phyloP scores from a whole-genome alignment of 148 eudicot genomes.

The Gaultheria prostrata region DNA sequence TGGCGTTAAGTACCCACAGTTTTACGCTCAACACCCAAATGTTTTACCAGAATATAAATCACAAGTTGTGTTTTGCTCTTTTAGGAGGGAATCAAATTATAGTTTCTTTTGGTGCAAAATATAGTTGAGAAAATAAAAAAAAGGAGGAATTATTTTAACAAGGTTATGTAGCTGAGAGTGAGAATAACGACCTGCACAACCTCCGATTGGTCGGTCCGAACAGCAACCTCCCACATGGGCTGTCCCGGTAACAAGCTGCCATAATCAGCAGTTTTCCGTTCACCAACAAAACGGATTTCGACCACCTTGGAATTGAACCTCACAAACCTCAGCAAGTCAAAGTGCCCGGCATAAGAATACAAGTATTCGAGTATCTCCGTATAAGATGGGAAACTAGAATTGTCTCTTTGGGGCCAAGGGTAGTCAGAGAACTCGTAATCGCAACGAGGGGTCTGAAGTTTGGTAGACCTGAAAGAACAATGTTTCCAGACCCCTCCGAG shows the following conservation, averaged over 20 bases:
- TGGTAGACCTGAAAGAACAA: constrained; percentile 59
- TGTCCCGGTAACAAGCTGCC: constrained; percentile 37
- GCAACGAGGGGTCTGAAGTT: constrained; percentile 91
- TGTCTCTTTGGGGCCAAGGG: constrained; percentile 78
- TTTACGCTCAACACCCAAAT: too few relatives aligned
- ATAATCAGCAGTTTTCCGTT: not conserved
- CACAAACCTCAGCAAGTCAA: constrained; percentile 64
- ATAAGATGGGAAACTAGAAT: constrained; percentile 56
- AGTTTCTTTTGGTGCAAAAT: too few relatives aligned
- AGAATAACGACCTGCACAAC: constrained; percentile 40
- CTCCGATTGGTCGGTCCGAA: constrained; percentile 38
- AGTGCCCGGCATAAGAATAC: constrained; percentile 59
- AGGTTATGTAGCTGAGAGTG: not conserved
- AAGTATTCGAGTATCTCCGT: constrained; percentile 65
- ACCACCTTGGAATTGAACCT: constrained; percentile 82
- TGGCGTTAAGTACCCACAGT: too few relatives aligned
- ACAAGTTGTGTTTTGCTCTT: not conserved
- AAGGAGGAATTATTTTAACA: too few relatives aligned
- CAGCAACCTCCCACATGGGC: constrained; percentile 78
- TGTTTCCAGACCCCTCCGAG: constrained; percentile 92
- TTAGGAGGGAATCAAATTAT: not conserved
- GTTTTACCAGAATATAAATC: too few relatives aligned
- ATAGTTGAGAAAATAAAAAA: too few relatives aligned
- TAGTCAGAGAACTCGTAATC: constrained; percentile 92
- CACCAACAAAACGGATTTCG: constrained; percentile 57